Evolutionary conservation across 169 alveolate species (phyloP).

Genomic region (Cryptosporidium ryanae): DNA sequence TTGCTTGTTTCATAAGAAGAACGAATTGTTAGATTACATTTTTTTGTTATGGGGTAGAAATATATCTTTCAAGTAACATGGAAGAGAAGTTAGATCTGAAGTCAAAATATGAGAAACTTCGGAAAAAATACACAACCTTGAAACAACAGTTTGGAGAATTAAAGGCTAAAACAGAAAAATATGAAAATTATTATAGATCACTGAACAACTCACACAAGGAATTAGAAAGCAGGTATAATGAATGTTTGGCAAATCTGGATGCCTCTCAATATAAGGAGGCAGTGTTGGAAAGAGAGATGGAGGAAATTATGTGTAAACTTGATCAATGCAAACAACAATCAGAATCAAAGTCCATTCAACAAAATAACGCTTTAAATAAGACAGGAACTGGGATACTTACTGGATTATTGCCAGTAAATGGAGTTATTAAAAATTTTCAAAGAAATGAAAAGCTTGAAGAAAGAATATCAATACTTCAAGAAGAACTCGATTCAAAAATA

Average conservation of each 20-base stretch:
- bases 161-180: constrained; percentile 7
- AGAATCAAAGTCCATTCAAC: not conserved
- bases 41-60: no score
- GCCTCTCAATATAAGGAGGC: constrained; percentile 60
- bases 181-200: constrained; percentile 3
- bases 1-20: not conserved
- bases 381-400: constrained; percentile 39
- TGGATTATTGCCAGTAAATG: constrained; percentile 50
- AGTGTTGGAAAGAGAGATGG: constrained; percentile 37
- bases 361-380: not conserved
- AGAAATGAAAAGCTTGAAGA: constrained; percentile 50
- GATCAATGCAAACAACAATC: constrained; percentile 33
- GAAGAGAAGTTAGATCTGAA: constrained; percentile 53
- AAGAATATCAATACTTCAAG: constrained; percentile 68
- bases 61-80: not conserved
- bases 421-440: constrained; percentile 28
- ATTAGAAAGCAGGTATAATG: constrained; percentile 9
- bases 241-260: constrained; percentile 25
- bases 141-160: constrained; percentile 42
- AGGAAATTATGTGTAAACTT: constrained; percentile 35
- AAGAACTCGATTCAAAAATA: constrained; percentile 75
- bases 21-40: no score
- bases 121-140: constrained; percentile 30
- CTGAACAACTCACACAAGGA: constrained; percentile 3
- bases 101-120: constrained; percentile 59